Base-by-base conservation (phyloP, 768 basidiomycete genomes). In the Suillus alpinus region DNA sequence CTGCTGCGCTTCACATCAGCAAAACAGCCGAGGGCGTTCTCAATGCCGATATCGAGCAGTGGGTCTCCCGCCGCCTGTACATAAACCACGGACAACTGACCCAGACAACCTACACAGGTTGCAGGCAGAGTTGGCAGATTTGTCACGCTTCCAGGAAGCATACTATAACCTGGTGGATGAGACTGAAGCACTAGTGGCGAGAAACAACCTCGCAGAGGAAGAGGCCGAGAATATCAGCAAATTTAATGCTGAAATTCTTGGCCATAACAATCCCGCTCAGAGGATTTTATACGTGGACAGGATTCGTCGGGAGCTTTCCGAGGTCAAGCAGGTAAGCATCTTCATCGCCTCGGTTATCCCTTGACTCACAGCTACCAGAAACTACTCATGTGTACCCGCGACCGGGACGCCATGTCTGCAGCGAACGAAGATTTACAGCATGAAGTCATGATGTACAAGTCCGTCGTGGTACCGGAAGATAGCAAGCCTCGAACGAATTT, bases 221-320 rank as follows among this genome's bases (percentile, higher is more conserved):
- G 95, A 96, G 70, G 86, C 89, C 0, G 78, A 83, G 41, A 77
- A 80, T n/a, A 80, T 96, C 46, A 86, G 89, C 65, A 81, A 80
- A 67, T 89, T 93, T 76, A 95, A 95, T 64, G 90, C 92, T 0
- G 86, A 94, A 70, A 89, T 96, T 60, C 76, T 94, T 18, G 86
- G 92, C 0, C 94, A 95, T 69, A 81, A 83, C 37, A 95, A 95
- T 68, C 90, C 91, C 9, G 85, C 86, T 1, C 94, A 96, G 73
- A 84, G 86, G 61, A 94, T 97, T 67, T 79, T 86, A 71, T 95
- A 96, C 66, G 86, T 97, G 16, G 95, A 95, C 61, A 81, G 86
- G 58, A 85, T 97, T 57, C 81, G 94, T 39, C 77, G 82, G 59
- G 94, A 96, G 69, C 76, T 95, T 53, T 85, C 91, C 2, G 87